phyloP scores from a whole-genome alignment of 83 land plant species.

The Picea engelmannii region DNA sequence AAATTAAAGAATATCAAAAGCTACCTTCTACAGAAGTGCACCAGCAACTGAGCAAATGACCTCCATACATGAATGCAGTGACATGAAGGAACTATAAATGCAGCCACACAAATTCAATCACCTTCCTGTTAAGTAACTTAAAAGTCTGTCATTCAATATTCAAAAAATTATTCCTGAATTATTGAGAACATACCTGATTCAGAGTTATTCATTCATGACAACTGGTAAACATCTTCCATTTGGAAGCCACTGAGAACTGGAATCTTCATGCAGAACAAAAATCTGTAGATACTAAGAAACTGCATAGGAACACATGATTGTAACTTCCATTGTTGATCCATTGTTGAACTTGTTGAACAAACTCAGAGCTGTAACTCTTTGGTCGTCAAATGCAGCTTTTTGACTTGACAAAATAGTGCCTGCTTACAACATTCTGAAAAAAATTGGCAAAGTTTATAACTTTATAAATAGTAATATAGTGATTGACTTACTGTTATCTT shows the following conservation, averaged over 20 bases:
- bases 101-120: background rate
- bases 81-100: background rate
- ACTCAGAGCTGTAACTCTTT: background rate
- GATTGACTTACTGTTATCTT: background rate
- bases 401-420: background rate
- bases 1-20: background rate
- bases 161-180: background rate
- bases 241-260: background rate
- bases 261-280: background rate
- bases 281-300: background rate
- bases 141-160: background rate
- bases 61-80: background rate
- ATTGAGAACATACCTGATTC: constrained; percentile 4
- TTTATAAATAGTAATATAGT: background rate
- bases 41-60: background rate
- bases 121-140: background rate
- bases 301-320: background rate
- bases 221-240: background rate
- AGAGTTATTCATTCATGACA: background rate
- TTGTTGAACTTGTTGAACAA: background rate
- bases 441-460: background rate
- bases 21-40: background rate
- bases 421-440: background rate
- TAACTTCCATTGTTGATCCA: background rate
- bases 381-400: background rate